phyloP scores from a whole-genome alignment of 2,329 filamentous ascomycete genomes.

The Penicillium sp. region DNA sequence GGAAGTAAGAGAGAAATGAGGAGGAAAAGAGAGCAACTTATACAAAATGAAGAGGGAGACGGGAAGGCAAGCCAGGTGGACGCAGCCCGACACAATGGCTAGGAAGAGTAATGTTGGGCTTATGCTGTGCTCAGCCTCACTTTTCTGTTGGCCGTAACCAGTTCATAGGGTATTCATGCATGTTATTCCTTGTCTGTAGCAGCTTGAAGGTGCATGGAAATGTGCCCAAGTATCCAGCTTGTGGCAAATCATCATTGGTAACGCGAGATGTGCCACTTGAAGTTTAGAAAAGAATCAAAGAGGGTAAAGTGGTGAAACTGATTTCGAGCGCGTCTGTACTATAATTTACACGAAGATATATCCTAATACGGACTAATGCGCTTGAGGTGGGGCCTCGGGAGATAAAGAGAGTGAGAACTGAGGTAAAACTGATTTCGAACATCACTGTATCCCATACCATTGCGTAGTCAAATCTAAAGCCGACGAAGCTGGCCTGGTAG shows the following conservation, averaged over 20 bases:
- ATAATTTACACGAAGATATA: neutral
- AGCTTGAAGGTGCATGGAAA: neutral
- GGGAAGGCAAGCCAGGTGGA: neutral
- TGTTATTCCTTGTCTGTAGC: neutral
- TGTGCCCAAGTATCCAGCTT: neutral
- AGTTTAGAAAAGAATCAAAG: constrained; percentile 8
- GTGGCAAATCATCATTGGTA: neutral
- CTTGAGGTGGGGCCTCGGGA: no score
- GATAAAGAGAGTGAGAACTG: no score
- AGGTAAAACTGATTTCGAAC: no score
- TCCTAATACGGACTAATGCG: no score
- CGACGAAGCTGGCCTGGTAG: no score
- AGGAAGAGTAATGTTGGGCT: neutral
- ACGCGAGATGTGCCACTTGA: neutral
- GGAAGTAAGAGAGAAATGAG: neutral
- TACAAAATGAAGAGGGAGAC: neutral
- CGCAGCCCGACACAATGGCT: neutral
- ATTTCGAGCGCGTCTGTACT: constrained; percentile 8
- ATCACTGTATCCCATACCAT: no score
- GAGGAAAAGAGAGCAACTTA: neutral
- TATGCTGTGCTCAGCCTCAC: neutral
- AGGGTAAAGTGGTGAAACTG: constrained; percentile 10
- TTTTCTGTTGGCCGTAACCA: neutral
- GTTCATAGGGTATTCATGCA: neutral
- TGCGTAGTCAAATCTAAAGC: no score